Base-by-base conservation (phyloP, 352 stramenopile genomes). In the Elongisporangium undulatum region DNA sequence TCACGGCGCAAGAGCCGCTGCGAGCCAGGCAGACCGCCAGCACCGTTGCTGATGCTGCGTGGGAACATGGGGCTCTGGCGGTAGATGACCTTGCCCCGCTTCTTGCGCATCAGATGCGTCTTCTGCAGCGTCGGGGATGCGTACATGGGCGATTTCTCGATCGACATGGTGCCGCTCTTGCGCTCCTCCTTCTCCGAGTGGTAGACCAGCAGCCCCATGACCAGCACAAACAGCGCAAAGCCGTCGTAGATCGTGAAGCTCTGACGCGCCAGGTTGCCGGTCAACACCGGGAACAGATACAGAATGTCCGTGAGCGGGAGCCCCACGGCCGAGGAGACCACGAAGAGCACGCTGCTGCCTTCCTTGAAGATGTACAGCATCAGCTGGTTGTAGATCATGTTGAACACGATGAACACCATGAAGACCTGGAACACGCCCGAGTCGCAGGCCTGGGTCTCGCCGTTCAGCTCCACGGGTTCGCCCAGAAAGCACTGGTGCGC, bases 341-440 rank as follows among this genome's bases (percentile, higher is more conserved):
- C 87, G 50, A 95, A 95, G 41, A 95, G 68, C 60, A 94, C 87
- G 38, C 82, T 93, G 69, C 82, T 92, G 62, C 87, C 87, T 74
- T 93, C 82, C 61, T 94, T 93, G 73, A 95, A 92, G 63, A 95
- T 90, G 62, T 90, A 92, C 53, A 95, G 72, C 82, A 94, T 94
- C 48, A 95, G 77, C 70, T 94, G 82, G 63, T 94, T 94, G 79
- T 90, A 94, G 12, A 90, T 72, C 56, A 87, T 89, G 68, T 92
- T 92, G 76, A 94, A 94, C 21, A 93, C 58, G 59, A 95, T 95
- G 65, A 90, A 95, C 52, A 92, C 74, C 49, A 93, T 56, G 66
- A 91, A 95, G 17, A 88, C 79, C 23, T 82, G 61, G 49, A 95
- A 67, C 41, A 92, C 82, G 38, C 77, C 83, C 39, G 71, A 72